Evolutionary conservation across 371 early-diverging fungal species (phyloP), one percentile per base, ranked within the genome.

Genomic region (Gilbertella persicaria): DNA sequence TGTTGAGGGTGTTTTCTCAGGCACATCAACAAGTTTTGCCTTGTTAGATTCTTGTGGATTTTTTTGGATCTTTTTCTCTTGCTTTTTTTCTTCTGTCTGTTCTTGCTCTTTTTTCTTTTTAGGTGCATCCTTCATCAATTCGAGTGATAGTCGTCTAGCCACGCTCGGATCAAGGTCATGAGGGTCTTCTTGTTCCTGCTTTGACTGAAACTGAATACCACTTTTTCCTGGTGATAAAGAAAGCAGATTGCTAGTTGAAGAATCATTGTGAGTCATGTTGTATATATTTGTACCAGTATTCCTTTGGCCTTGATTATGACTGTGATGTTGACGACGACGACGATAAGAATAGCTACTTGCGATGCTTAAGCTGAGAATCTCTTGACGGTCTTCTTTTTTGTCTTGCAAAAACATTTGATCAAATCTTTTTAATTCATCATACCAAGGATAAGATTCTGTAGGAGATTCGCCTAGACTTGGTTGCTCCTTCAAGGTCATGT

Each of bases 61-160:
- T 21, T 43, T 50, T 35, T 40, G 48, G 10, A 8, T 33, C 19
- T 60, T 48, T 33, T 55, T 43, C 24, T 43, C 16, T 23, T 41
- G 35, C 7, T 42, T 53, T 37, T 48, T 45, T 37, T 37, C 52
- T 1, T 19, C 41, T n/a, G 33, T 19, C 12, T 37, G 42, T 5
- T 46, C 41, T 37, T 43, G 39, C 14, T 52, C 44, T 16, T 62
- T 53, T 10, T 58, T 53, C 44, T 58, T 50, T 13, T 48, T 54
- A 3, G 60, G 50, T 13, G 62, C 64, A 53, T 84, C 82, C 49
- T 81, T 72, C 84, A 86, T 84, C 36, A 83, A 53, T 44, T 84
- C 82, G 53, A 86, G 62, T 1, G 86, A 86, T 5, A 83, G 56
- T 6, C 86, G 59, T 42, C 86, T 60, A 14, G 80, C 78, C 10